Conservation (phyloP, 805 yeast species). For the Candida sanyiensis region DNA sequence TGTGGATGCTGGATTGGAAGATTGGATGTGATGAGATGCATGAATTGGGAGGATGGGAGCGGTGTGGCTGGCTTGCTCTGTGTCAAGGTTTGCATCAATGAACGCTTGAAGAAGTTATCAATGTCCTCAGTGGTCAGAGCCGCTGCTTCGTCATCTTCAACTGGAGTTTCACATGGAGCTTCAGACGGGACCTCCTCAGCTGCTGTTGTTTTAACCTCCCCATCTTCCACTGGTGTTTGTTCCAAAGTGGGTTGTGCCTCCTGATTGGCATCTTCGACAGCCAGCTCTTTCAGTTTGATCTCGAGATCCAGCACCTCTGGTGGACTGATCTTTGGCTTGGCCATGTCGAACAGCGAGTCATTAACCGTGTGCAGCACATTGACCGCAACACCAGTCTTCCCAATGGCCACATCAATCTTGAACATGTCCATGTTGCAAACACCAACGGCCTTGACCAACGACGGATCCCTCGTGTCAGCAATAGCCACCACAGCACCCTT, state of each 20-base stretch:
- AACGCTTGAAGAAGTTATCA: slow-evolving; percentile 67
- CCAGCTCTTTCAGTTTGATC: slow-evolving; percentile 18
- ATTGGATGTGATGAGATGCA: slow-evolving; percentile 63
- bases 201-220: slow-evolving; percentile 8
- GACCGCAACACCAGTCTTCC: slow-evolving; percentile 75
- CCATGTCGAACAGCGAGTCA: slow-evolving; percentile 55
- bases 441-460: slow-evolving; percentile 70
- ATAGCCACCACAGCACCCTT: slow-evolving; percentile 67
- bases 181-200: slow-evolving; percentile 5
- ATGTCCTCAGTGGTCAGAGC: slow-evolving; percentile 54
- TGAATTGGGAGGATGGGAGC: slow-evolving; percentile 64
- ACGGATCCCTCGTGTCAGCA: slow-evolving; percentile 53
- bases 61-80: slow-evolving; percentile 56
- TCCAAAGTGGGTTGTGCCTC: slow-evolving; percentile 6
- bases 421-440: slow-evolving; percentile 44
- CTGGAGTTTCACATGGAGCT: slow-evolving; percentile 4
- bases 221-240: slow-evolving; percentile 8
- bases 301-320: slow-evolving; percentile 36
- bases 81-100: slow-evolving; percentile 65
- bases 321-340: slow-evolving; percentile 37
- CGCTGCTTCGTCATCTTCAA: slow-evolving; percentile 8
- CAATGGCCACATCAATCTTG: slow-evolving; percentile 42
- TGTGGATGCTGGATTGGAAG: slow-evolving; percentile 60
- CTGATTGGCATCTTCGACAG: slow-evolving; percentile 11
- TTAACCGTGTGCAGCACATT: slow-evolving; percentile 58